A percentile compares a stretch with the other conserved stretches of the same genome.
Evolutionary conservation across 2,329 filamentous ascomycete species (phyloP).

Genomic region (Aspergillus cejpii): DNA sequence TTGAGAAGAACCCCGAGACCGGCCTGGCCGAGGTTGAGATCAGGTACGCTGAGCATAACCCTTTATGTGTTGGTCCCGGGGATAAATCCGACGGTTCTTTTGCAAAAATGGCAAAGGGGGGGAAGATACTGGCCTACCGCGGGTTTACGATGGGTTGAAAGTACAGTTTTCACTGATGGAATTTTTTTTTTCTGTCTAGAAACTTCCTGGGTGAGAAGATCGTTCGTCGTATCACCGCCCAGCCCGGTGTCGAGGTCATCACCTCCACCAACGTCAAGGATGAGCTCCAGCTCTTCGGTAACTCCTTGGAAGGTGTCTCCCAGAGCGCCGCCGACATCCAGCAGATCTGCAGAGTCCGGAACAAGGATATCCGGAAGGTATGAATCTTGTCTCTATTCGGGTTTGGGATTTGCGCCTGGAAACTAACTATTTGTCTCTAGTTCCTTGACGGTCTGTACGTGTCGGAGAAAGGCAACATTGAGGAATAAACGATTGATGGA

Average conservation of each 20-base stretch:
- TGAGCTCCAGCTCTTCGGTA: conserved; percentile 86
- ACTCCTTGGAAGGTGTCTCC: conserved; percentile 95
- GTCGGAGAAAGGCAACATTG: conserved; percentile 96
- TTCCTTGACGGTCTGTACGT: conserved; percentile 99
- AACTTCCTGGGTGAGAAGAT: conserved; percentile 99
- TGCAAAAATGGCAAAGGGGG: no score
- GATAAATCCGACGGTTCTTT: no score
- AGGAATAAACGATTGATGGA: conserved; percentile 43
- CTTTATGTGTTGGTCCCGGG: neutral
- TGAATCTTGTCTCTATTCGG: conserved; percentile 19
- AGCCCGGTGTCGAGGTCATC: conserved; percentile 82
- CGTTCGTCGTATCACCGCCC: conserved; percentile 85
- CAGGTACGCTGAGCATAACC: conserved; percentile 57
- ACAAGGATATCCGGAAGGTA: conserved; percentile 99
- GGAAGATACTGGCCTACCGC: neutral
- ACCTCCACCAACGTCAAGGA: conserved; percentile 92
- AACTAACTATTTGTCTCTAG: conserved; percentile 40
- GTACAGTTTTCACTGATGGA: conserved; percentile 23
- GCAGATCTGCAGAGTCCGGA: conserved; percentile 98
- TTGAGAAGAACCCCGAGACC: conserved; percentile 92
- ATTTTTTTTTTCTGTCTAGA: conserved; percentile 43
- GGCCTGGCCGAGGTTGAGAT: conserved; percentile 90
- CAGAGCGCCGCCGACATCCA: conserved; percentile 98
- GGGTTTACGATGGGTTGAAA: neutral
- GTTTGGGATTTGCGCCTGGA: no score